Percentiles rank a stretch among this genome's conserved stretches.
Conservation (phyloP, 176 grass and related monocot genomes). For the Aegilops speltoides region DNA sequence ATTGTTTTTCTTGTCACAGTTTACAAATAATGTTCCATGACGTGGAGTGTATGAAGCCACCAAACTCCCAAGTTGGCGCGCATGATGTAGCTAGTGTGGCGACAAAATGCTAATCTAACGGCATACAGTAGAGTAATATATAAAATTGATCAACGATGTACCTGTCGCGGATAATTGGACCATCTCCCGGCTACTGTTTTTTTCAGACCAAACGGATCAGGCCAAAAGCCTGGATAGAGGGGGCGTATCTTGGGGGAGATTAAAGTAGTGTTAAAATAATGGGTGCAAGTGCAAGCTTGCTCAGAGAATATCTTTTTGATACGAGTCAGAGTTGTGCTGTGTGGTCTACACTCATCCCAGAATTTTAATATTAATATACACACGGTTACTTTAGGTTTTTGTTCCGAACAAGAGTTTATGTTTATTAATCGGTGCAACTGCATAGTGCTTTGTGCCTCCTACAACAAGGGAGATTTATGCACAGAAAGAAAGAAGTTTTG, state of each 20-base stretch:
- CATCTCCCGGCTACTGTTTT: not conserved
- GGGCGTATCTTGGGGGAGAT: not conserved
- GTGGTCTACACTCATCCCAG: conserved; percentile 12
- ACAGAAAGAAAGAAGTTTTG: not conserved
- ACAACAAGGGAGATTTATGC: not conserved
- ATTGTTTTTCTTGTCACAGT: not conserved
- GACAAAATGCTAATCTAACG: not conserved
- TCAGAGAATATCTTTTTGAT: not conserved
- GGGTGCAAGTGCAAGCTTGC: conserved; percentile 32
- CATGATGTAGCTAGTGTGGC: not conserved
- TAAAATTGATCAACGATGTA: conserved; percentile 16
- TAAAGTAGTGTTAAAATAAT: conserved; percentile 9
- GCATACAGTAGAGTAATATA: not conserved
- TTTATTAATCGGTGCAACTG: not conserved
- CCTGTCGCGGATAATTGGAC: conserved; percentile 43
- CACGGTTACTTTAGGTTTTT: not conserved
- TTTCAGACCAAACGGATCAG: conserved; percentile 25
- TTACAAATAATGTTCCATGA: too few species aligned
- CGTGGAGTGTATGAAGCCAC: not conserved
- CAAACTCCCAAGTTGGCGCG: not conserved
- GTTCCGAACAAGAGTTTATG: not conserved
- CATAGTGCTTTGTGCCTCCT: not conserved
- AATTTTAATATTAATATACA: not conserved
- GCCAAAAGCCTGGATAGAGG: not conserved
- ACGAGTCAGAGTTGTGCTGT: not conserved